A percentile compares a stretch with the other conserved stretches of the same genome.
These are phyloP conservation scores for Capsicum baccatum DNA, from an alignment of 257 asterid genomes.

Conservation along the genomic window DNA sequence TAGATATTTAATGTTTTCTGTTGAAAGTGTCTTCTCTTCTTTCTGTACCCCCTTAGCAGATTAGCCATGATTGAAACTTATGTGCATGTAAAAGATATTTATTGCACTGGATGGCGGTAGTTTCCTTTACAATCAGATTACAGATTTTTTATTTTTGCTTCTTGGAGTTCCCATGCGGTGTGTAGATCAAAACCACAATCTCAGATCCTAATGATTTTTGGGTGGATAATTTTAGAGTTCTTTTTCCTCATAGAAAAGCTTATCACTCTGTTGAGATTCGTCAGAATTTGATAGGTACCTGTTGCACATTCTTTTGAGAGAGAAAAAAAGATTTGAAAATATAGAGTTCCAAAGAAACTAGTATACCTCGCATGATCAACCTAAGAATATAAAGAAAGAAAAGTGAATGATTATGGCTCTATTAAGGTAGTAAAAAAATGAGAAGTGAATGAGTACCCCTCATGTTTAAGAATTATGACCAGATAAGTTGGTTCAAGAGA, in stretches of 20 bases:
- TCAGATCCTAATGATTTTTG: constrained; percentile 25
- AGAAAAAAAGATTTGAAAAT: not conserved
- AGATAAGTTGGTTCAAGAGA: not conserved
- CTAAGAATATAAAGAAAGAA: constrained; percentile 18
- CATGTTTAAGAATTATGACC: constrained; percentile 20
- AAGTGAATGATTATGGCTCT: not conserved
- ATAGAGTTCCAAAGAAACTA: not conserved
- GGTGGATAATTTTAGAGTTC: not conserved
- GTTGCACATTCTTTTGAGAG: not conserved
- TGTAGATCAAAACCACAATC: not conserved
- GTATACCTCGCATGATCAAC: not conserved
- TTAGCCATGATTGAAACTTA: constrained; percentile 2
- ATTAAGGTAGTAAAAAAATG: constrained; percentile 10
- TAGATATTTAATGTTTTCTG: not conserved
- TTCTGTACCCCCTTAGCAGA: not conserved
- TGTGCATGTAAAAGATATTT: not conserved
- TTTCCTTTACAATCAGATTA: not conserved
- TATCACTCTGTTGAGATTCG: not conserved
- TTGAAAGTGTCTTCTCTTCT: constrained; percentile 8
- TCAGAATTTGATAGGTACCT: not conserved
- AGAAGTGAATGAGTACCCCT: constrained; percentile 10
- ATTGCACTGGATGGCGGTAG: not conserved
- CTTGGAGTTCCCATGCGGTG: not conserved
- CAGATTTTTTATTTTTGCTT: not conserved
- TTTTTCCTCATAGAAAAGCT: constrained; percentile 13